A percentile compares a stretch with the other conserved stretches of the same genome.
Conservation (phyloP, 2,329 filamentous ascomycete species). For the Pyricularia pennisetigena region DNA sequence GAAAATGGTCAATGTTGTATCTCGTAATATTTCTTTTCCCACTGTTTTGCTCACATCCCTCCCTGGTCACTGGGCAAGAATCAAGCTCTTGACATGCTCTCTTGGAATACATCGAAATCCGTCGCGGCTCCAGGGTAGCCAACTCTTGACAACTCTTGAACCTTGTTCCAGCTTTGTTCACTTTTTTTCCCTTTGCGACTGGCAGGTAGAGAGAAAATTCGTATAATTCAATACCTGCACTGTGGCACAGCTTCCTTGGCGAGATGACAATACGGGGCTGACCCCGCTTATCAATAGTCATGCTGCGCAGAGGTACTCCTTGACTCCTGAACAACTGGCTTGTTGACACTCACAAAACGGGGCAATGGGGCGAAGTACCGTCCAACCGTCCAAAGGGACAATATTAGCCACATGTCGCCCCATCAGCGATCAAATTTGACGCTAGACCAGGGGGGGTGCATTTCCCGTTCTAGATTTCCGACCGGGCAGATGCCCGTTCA, state of each 20-base stretch:
- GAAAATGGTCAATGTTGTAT: background rate
- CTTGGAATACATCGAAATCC: background rate
- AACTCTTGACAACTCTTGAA: background rate
- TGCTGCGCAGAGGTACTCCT: background rate
- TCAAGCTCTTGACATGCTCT: background rate
- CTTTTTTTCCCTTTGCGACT: too few species aligned
- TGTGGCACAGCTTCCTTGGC: background rate
- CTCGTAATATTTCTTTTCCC: background rate
- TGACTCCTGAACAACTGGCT: background rate
- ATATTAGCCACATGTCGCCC: background rate
- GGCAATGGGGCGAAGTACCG: background rate
- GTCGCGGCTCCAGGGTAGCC: background rate
- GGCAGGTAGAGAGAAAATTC: background rate
- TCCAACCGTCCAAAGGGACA: background rate
- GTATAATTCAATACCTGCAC: background rate
- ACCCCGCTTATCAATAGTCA: background rate
- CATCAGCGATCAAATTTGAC: background rate
- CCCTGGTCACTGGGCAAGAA: background rate
- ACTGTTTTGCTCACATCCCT: background rate
- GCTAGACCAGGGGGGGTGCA: background rate
- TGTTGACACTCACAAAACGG: background rate
- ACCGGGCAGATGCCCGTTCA: background rate
- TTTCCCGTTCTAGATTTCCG: background rate
- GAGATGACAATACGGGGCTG: background rate
- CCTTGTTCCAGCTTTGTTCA: background rate